Evolutionary conservation across 352 stramenopile genomes (phyloP).

Genomic region (Phytopythium ostracodes): DNA sequence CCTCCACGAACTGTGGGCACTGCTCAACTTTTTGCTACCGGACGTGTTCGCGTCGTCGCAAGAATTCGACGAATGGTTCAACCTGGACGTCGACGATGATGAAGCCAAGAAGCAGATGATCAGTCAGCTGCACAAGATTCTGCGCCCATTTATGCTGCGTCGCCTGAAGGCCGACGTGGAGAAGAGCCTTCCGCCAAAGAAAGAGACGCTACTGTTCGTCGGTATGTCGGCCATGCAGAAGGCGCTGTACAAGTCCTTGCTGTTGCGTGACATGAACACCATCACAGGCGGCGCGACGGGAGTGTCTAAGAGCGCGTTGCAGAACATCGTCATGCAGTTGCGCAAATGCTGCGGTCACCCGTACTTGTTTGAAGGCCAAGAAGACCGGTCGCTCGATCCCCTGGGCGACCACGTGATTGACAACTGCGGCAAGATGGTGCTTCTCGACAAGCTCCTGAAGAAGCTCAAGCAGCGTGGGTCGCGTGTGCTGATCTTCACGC

Average conservation of each 20-base stretch:
- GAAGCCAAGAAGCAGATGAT: slow-evolving; percentile 91
- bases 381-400: slow-evolving; percentile 93
- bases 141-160: slow-evolving; percentile 96
- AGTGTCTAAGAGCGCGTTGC: slow-evolving; percentile 74
- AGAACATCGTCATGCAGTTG: slow-evolving; percentile 88
- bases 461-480: slow-evolving; percentile 87
- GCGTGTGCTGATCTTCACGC: slow-evolving; percentile 90
- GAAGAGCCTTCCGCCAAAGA: slow-evolving; percentile 96
- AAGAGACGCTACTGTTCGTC: slow-evolving; percentile 95
- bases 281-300: slow-evolving; percentile 62
- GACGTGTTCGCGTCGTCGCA: slow-evolving; percentile 90
- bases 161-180: slow-evolving; percentile 99
- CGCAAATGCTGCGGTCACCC: slow-evolving; percentile 90
- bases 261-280: slow-evolving; percentile 94
- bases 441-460: slow-evolving; percentile 92
- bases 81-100: slow-evolving; percentile 83
- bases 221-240: slow-evolving; percentile 93
- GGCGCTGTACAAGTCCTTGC: slow-evolving; percentile 94
- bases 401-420: slow-evolving; percentile 96
- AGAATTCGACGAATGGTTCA: slow-evolving; percentile 89
- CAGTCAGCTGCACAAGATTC: slow-evolving; percentile 82
- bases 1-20: slow-evolving; percentile 92
- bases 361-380: slow-evolving; percentile 94
- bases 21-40: slow-evolving; percentile 94
- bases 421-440: slow-evolving; percentile 97